Evolutionary conservation across 768 basidiomycete genomes (phyloP).

Genomic region (Cubamyces sp.): DNA sequence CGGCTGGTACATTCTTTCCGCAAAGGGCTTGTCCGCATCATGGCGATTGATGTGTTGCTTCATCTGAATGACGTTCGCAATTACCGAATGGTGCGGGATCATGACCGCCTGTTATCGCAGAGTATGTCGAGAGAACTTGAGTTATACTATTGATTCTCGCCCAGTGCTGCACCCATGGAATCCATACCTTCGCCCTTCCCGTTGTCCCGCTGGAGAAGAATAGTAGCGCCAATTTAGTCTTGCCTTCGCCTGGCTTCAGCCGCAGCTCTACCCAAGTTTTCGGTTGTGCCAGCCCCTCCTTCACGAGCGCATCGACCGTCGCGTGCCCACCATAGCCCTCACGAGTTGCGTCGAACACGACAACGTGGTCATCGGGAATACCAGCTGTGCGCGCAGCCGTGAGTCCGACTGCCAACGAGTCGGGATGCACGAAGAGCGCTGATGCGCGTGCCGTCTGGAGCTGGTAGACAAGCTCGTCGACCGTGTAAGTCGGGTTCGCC

Average conservation of each 20-base stretch:
- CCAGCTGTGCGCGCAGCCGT: slow-evolving; percentile 30
- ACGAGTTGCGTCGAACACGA: slow-evolving; percentile 25
- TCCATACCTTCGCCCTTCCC: slow-evolving; percentile 65
- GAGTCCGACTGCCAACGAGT: slow-evolving; percentile 28
- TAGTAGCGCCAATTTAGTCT: slow-evolving; percentile 69
- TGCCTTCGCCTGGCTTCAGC: slow-evolving; percentile 62
- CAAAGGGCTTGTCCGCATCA: slow-evolving; percentile 8
- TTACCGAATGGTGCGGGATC: slow-evolving; percentile 42
- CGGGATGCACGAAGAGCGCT: slow-evolving; percentile 31
- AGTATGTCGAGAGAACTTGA: no score
- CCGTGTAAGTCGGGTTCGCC: slow-evolving; percentile 38
- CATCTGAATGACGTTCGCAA: slow-evolving; percentile 39
- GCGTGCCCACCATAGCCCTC: slow-evolving; percentile 24
- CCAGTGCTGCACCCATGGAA: no score
- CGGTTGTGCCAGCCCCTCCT: slow-evolving; percentile 47
- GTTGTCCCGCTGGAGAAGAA: slow-evolving; percentile 81
- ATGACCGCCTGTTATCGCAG: slow-evolving; percentile 37
- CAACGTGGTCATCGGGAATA: slow-evolving; percentile 30
- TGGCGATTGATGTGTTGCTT: slow-evolving; percentile 45
- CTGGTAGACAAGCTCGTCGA: slow-evolving; percentile 37
- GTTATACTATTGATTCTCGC: no score
- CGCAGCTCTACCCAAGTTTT: slow-evolving; percentile 52
- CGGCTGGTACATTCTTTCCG: slow-evolving; percentile 35
- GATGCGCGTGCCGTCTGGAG: slow-evolving; percentile 31
- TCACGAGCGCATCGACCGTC: slow-evolving; percentile 52